Evolutionary conservation across 2,329 filamentous ascomycete species (phyloP).

Genomic region (Arthroderma uncinatum): DNA sequence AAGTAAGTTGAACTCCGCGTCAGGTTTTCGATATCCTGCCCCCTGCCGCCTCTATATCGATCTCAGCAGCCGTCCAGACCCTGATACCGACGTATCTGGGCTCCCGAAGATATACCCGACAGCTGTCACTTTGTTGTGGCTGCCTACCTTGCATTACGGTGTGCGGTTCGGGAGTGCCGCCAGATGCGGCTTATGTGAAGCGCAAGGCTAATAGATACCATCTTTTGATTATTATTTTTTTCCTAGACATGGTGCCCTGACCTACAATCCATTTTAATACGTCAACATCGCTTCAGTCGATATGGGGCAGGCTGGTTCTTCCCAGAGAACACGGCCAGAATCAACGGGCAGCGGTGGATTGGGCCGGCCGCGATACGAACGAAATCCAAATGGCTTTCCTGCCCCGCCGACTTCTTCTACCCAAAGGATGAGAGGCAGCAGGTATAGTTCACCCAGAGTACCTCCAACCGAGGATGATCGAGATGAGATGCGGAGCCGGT

Average conservation of each 20-base stretch:
- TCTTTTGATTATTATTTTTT: too few species aligned
- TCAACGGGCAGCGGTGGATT: background rate
- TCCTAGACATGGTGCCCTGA: background rate
- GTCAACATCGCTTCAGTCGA: background rate
- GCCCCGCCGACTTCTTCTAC: background rate
- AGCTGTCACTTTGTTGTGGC: background rate
- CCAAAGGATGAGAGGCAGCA: background rate
- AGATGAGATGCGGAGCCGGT: background rate
- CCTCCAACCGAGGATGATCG: background rate
- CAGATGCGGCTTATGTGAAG: background rate
- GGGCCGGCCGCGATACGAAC: background rate
- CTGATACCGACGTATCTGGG: background rate
- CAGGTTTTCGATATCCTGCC: background rate
- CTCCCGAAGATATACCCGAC: background rate
- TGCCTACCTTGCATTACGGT: background rate
- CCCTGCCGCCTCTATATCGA: background rate
- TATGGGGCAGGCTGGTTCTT: slow-evolving; percentile 13
- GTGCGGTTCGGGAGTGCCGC: background rate
- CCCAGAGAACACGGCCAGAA: slow-evolving; percentile 4
- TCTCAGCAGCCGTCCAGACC: background rate
- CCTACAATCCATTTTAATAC: background rate
- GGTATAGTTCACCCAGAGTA: background rate
- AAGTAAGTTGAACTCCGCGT: background rate
- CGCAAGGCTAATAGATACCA: background rate
- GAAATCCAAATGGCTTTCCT: background rate